Base-by-base conservation (phyloP, 495 filamentous ascomycete genomes). In the Aspergillus wentii region DNA sequence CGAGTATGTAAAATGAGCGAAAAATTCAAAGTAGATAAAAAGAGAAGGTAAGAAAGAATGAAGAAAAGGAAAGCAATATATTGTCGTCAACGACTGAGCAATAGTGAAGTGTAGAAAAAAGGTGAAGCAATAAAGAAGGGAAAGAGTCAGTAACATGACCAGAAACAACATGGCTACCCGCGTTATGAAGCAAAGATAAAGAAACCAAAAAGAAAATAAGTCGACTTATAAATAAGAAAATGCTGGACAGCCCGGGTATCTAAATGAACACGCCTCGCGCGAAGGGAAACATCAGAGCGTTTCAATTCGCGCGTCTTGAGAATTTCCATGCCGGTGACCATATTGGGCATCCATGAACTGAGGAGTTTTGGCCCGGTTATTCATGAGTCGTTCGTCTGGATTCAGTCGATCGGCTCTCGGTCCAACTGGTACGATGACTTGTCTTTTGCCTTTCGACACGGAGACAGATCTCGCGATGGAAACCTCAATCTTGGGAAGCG, bases 401-500 rank as follows among this genome's bases (percentile, higher is more conserved):
- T 48, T 43, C 8, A 58, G 16, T 10, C 56, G 51, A 17, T 57
- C 49, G 2, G 44, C 17, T 13, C 57, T 42, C 2, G 54, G 33
- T 11, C 59, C 48, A 13, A 71, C 50, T 0, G 66, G 64, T 14
- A 69, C 59, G 11, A 69, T 38, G 10, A 62, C 44, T 29, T 69
- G 65, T 6, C 47, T 53, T 37, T 51, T 63, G n/a, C 54, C 57
- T 15, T 51, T 49, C 0, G 61, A 61, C 1, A 71, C 59, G 10
- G 65, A 69, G 11, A 71, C 43, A 8, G 68, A 68, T 10, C 63
- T 45, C 5, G 68, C 68, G 20, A 56, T 59, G 2, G 68, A 69
- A 18, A 71, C 46, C 30, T 68, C 57, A 15, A 68, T 47, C 0
- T 37, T 54, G 4, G 59, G 62, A 8, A 48, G 35, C 17, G 43